Conservation (phyloP, 139 green algal species). For the Tetraselmis striata region DNA sequence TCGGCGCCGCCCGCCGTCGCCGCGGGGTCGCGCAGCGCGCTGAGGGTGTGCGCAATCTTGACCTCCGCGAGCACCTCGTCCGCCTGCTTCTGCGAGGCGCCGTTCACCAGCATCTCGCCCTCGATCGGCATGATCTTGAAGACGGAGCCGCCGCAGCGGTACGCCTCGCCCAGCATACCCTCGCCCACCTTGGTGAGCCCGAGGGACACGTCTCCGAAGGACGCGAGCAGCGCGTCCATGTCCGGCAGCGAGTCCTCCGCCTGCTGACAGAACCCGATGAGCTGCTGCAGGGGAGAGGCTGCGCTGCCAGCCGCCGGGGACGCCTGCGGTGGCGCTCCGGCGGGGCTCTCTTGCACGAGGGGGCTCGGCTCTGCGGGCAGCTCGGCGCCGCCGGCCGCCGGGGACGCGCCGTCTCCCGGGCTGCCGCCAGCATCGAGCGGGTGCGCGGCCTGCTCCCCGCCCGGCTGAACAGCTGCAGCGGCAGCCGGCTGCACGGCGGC, state of each 20-base stretch:
- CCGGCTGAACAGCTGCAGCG: too few species aligned
- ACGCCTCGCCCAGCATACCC: conserved; percentile 88
- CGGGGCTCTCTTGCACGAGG: neutral
- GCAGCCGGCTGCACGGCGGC: too few species aligned
- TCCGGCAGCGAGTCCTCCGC: neutral
- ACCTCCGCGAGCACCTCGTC: conserved; percentile 72
- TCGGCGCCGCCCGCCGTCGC: neutral
- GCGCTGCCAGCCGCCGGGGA: neutral
- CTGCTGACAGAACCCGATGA: neutral
- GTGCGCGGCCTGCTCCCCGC: too few species aligned
- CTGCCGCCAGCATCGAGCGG: neutral
- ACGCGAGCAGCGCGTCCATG: neutral
- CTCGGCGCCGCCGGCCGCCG: too few species aligned
- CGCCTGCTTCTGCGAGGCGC: conserved; percentile 60
- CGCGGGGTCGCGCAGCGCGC: conserved; percentile 28
- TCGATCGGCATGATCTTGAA: conserved; percentile 95
- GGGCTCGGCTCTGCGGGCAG: neutral
- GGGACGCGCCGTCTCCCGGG: neutral
- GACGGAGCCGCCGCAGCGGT: conserved; percentile 31
- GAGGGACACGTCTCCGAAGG: neutral
- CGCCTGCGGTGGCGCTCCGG: neutral
- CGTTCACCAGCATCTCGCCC: conserved; percentile 68
- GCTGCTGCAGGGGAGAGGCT: neutral
- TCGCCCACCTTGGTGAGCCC: conserved; percentile 66
- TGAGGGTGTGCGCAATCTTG: conserved; percentile 60